phyloP scores from a whole-genome alignment of 2,329 filamentous ascomycete species.

The Trichoderma koningiopsis region DNA sequence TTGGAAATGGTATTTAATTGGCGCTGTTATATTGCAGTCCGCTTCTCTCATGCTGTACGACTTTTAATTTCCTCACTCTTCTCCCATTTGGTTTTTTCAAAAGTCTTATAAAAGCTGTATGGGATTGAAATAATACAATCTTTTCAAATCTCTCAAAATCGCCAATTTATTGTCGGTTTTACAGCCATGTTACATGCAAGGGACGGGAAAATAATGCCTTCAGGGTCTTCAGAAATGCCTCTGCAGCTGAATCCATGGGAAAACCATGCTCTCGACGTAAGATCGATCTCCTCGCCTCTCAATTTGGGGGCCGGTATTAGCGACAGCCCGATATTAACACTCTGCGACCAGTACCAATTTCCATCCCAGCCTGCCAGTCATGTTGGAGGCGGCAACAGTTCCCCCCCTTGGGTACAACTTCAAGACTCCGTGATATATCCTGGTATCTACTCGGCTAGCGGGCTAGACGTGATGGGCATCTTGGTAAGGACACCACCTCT shows the following conservation, averaged over 20 bases:
- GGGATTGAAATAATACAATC: neutral
- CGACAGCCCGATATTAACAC: neutral
- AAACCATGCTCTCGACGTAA: conserved; percentile 40
- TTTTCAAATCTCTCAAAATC: neutral
- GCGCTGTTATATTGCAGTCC: neutral
- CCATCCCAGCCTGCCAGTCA: conserved; percentile 1
- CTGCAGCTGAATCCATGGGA: conserved; percentile 42
- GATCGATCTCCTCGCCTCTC: conserved; percentile 28
- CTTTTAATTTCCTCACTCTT: neutral
- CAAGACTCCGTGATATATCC: conserved; percentile 57
- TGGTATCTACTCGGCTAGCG: conserved; percentile 57
- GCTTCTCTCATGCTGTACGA: neutral
- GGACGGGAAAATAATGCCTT: conserved; percentile 4
- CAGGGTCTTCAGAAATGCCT: conserved; percentile 9
- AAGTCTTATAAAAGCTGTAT: neutral
- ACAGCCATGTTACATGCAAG: neutral
- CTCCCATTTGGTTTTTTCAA: neutral
- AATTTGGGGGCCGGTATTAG: neutral
- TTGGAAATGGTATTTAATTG: neutral
- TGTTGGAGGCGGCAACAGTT: neutral
- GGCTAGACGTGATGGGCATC: conserved; percentile 58
- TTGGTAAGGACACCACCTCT: conserved; percentile 46
- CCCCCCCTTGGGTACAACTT: conserved; percentile 33
- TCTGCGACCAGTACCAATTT: conserved; percentile 29
- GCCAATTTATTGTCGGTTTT: neutral